phyloP scores from a whole-genome alignment of 2,329 filamentous ascomycete genomes.

The Aspergillus brunneoviolaceus region DNA sequence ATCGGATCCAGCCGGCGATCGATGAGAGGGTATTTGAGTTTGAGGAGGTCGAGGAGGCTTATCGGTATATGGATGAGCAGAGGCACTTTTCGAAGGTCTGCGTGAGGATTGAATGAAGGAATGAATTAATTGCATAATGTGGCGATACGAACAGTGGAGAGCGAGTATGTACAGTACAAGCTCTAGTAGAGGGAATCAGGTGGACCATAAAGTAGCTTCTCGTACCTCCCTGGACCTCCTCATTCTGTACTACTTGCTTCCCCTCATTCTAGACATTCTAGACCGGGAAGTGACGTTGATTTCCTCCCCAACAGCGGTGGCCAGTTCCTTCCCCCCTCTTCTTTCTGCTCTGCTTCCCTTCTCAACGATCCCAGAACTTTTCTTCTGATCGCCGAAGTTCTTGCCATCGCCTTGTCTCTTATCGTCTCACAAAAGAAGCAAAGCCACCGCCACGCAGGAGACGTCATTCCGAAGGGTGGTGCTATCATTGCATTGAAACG shows the following conservation, averaged over 20 bases:
- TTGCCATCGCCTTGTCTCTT: neutral
- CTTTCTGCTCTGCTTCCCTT: too few relatives aligned
- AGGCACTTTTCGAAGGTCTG: constrained; percentile 48
- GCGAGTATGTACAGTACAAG: too few relatives aligned
- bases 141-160: too few relatives aligned
- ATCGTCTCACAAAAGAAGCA: neutral
- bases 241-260: neutral
- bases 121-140: too few relatives aligned
- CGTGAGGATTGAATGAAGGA: neutral
- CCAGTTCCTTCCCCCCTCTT: neutral
- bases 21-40: constrained; percentile 52
- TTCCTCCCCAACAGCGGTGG: neutral
- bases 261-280: neutral
- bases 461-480: neutral
- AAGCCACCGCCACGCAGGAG: neutral
- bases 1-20: constrained; percentile 50
- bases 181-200: too few relatives aligned
- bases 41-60: constrained; percentile 49
- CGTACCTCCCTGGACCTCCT: too few relatives aligned
- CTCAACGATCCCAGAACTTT: neutral
- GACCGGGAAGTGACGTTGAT: neutral
- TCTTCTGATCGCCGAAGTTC: neutral
- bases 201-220: too few relatives aligned
- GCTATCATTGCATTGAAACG: neutral
- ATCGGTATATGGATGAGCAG: constrained; percentile 51